Base-by-base conservation (phyloP, 2,329 filamentous ascomycete species). In the Colletotrichum incanum region DNA sequence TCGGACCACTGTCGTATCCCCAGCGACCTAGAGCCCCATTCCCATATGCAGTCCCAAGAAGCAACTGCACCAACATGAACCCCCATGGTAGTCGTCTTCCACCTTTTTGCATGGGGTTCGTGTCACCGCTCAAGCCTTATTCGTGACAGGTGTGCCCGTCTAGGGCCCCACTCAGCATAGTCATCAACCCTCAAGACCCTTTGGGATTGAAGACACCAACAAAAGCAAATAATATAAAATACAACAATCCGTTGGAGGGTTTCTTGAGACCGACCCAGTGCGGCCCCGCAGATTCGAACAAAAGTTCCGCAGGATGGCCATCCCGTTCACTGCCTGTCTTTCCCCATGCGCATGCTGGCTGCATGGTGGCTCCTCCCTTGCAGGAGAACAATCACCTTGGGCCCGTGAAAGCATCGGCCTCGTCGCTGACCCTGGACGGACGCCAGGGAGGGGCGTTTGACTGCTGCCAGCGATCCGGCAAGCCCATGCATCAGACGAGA, bases 401-500 rank as follows among this genome's bases (percentile, higher is more conserved):
- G 20, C 45, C 41, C 28, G 41, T 31, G 52, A 43, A 23, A 60
- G 26, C 47, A 14, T 63, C 65, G 26, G 28, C 62, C 41, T 58
- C 41, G 41, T 50, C 23, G n/a, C 26, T 18, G n/a, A 28, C 34
- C 54, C 68, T 58, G 58, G 43, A 58, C 12, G 26, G 39, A 43
- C n/a, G 41, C 28, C 14, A 39, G 12, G n/a, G 43, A 37, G 26
- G 26, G 45, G 60, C 26, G 39, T 14, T 31, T 18, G 34, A 41
- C 26, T 59, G 58, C n/a, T 59, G 52, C 58, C 50, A 64, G 37
- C 59, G 65, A 69, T 59, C 54, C 69, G 65, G 69, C 65, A 69
- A 64, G 67, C 59, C 20, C 49, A 71, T 71, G 63, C 64, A 71
- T 28, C 14, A 56, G 64, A 58, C 41, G 49, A 67, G 9, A 37